Evolutionary conservation across 2,329 filamentous ascomycete genomes (phyloP), one percentile per base, ranked within the genome.

Genomic region (Plectosphaerella plurivora): DNA sequence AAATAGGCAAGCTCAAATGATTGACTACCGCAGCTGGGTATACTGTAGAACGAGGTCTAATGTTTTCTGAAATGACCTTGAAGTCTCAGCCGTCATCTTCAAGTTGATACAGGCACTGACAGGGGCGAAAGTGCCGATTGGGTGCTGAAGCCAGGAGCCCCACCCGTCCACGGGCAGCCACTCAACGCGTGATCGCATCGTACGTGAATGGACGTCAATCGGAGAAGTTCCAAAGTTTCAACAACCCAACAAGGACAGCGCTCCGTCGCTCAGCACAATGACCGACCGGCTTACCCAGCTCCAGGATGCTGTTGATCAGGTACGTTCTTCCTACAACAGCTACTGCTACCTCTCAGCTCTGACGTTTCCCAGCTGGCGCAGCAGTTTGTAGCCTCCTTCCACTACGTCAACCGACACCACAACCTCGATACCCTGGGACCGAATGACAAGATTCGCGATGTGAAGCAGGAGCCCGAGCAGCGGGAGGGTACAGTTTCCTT

Each of bases 231-330:
- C 7, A 6, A 10, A 44, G 7, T n/a, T 5, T 18, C 41, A 44
- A 44, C 16, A 20, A 20, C 5, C n/a, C 41, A 16, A 20, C 22
- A 22, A 20, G n/a, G 16, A 44, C 41, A 18, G n/a, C n/a, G 15
- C 41, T 28, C 44, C 20, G 28, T 33, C 28, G 14, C 25, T 22
- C 33, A 46, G 33, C 57, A 69, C 57, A 7, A 91, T 91, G 84
- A 80, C 81, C 25, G 90, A 95, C 65, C 78, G 87, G 56, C 78
- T 95, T 53, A 93, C 90, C 1, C 89, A 94, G 68, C 77, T 94
- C 53, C 90, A 95, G 70, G 89, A 94, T 73, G 86, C 88, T 68
- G 82, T 93, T 55, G 89, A 94, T 64, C 84, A 91, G 78, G 89
- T 89, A 73, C 35, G 69, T 28, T 20, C 11, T 20, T 28, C 22